Evolutionary conservation across 2,329 filamentous ascomycete species (phyloP).

Genomic region (Cladophialophora exuberans): DNA sequence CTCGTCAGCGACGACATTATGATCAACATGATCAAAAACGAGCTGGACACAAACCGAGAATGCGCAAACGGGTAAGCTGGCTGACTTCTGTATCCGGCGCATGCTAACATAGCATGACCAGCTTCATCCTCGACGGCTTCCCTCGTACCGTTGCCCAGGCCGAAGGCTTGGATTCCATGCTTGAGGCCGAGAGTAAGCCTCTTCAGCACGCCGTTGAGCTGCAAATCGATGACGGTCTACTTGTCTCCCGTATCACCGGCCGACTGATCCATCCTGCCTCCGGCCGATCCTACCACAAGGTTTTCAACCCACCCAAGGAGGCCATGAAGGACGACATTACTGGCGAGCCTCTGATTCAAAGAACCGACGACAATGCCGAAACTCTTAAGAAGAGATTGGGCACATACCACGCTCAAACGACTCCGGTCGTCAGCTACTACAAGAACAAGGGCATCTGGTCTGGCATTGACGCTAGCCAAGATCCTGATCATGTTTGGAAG

Average conservation of each 20-base stretch:
- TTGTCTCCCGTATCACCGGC: conserved; percentile 95
- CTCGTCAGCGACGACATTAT: conserved; percentile 99
- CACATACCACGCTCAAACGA: conserved; percentile 93
- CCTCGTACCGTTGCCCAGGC: conserved; percentile 95
- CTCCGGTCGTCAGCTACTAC: conserved; percentile 94
- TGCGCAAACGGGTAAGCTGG: conserved; percentile 84
- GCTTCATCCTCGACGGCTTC: conserved; percentile 99
- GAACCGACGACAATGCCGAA: conserved; percentile 95
- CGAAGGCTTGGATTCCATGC: conserved; percentile 92
- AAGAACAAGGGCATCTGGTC: conserved; percentile 97
- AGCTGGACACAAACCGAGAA: conserved; percentile 90
- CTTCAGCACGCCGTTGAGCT: conserved; percentile 96
- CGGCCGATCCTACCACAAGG: conserved; percentile 94
- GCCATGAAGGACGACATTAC: conserved; percentile 95
- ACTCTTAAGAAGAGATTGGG: conserved; percentile 91
- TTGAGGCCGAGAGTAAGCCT: conserved; percentile 73
- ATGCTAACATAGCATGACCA: conserved; percentile 48
- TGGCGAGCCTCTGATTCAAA: conserved; percentile 93
- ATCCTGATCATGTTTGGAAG: conserved; percentile 95
- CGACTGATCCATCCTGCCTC: conserved; percentile 94
- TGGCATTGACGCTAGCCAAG: conserved; percentile 91
- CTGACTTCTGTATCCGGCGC: not conserved
- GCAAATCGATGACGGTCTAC: conserved; percentile 90
- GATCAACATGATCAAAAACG: conserved; percentile 99
- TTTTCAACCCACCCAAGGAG: conserved; percentile 97